These are phyloP conservation scores for Gloeostereum incarnatum DNA, from an alignment of 768 basidiomycete genomes.

Conservation along the genomic window DNA sequence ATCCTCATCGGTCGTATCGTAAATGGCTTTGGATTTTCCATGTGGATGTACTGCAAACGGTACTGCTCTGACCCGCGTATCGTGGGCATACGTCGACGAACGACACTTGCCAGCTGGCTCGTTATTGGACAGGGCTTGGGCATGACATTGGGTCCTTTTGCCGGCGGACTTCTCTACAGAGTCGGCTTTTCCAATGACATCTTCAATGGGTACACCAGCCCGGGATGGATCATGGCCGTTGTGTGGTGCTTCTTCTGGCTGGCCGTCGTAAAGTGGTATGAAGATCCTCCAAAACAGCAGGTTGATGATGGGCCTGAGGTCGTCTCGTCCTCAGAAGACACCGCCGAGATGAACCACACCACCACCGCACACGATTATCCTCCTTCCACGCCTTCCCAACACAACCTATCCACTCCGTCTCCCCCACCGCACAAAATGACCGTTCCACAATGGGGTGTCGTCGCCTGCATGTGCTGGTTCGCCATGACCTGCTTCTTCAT, in stretches of 20 bases:
- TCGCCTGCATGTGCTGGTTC: conserved; percentile 61
- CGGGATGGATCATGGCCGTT: conserved; percentile 55
- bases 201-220: conserved; percentile 64
- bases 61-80: conserved; percentile 67
- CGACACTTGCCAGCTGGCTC: conserved; percentile 52
- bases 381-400: not conserved
- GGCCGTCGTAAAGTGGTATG: conserved; percentile 21
- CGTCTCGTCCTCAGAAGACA: not conserved
- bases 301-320: not conserved
- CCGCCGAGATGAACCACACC: not conserved
- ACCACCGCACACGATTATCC: not conserved
- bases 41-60: conserved; percentile 61
- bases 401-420: not conserved
- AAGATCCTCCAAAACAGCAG: conserved; percentile 33
- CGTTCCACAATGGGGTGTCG: conserved; percentile 38
- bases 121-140: conserved; percentile 57
- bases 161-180: conserved; percentile 54
- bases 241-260: conserved; percentile 46
- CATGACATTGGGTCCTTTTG: conserved; percentile 54
- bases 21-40: conserved; percentile 47
- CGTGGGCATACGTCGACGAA: conserved; percentile 53
- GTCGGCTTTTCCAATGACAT: conserved; percentile 43
- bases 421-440: conserved; percentile 8
- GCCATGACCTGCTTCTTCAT: conserved; percentile 65
- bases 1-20: conserved; percentile 67